Conservation (phyloP, 192 early-diverging fungal genomes). For the Gaertneriomyces sp. region DNA sequence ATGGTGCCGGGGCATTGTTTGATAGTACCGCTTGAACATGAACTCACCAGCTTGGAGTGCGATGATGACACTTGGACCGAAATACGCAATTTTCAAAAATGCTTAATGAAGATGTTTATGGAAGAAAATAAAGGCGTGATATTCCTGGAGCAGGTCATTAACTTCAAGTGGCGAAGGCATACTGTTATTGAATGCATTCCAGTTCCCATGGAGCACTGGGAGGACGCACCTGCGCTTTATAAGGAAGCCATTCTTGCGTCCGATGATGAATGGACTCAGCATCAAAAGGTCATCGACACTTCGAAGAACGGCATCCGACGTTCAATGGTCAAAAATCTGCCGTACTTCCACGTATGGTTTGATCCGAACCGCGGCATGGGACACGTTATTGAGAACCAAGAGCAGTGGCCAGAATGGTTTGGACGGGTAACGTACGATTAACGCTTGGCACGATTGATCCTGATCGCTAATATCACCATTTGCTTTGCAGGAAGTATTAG, state of each 20-base stretch:
- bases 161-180: slow-evolving; percentile 71
- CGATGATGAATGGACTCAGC: slow-evolving; percentile 90
- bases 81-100: slow-evolving; percentile 95
- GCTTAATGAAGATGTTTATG: slow-evolving; percentile 83
- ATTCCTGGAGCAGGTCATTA: slow-evolving; percentile 89
- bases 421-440: slow-evolving; percentile 52
- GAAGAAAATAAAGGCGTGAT: slow-evolving; percentile 64
- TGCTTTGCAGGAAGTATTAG: slow-evolving; percentile 65
- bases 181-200: slow-evolving; percentile 91
- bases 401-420: slow-evolving; percentile 81
- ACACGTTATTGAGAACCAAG: slow-evolving; percentile 90
- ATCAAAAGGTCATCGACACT: slow-evolving; percentile 73
- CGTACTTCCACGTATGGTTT: slow-evolving; percentile 98
- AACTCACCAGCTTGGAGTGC: slow-evolving; percentile 73
- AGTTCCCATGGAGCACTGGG: slow-evolving; percentile 68
- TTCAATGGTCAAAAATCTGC: slow-evolving; percentile 63
- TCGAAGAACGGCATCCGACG: slow-evolving; percentile 50
- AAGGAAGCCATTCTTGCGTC: slow-evolving; percentile 71
- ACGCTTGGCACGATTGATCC: slow-evolving; percentile 7
- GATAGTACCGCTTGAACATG: slow-evolving; percentile 88
- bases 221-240: slow-evolving; percentile 77
- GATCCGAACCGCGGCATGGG: slow-evolving; percentile 82
- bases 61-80: slow-evolving; percentile 94
- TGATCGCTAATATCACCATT: slow-evolving; percentile 5
- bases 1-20: slow-evolving; percentile 83